Percentiles rank a stretch among this genome's conserved stretches.
These are phyloP conservation scores for Gastrolobium villosum DNA, from an alignment of 306 rosid genomes.

Conservation along the genomic window DNA sequence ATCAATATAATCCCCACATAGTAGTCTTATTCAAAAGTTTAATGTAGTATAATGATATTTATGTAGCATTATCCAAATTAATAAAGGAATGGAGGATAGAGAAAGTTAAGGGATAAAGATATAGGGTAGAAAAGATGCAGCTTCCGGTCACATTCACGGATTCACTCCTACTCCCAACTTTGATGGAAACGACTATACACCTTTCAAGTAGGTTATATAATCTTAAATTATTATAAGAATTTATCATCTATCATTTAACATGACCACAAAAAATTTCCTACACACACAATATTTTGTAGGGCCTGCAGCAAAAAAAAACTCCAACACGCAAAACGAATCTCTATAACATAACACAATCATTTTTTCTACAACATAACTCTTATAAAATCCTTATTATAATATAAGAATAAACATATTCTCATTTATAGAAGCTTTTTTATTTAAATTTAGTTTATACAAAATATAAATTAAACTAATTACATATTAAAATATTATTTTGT, in stretches of 20 bases:
- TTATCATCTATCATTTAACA: no score
- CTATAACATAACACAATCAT: no score
- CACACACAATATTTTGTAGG: no score
- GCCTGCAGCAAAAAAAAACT: no score
- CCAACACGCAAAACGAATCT: no score
- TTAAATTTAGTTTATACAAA: no score
- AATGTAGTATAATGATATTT: not conserved
- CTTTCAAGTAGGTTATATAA: not conserved
- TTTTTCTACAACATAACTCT: no score
- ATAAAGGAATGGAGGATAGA: not conserved
- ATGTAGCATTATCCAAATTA: not conserved
- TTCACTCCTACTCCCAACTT: not conserved
- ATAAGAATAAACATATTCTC: not conserved
- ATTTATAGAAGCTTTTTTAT: not conserved
- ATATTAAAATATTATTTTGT: not conserved
- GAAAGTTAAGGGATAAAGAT: conserved; percentile 7
- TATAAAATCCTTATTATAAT: no score
- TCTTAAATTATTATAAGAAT: no score
- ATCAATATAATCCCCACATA: no score
- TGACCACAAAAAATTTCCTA: no score
- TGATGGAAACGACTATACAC: not conserved
- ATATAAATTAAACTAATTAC: no score
- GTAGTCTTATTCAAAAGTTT: not conserved
- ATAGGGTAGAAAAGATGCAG: conserved; percentile 1
- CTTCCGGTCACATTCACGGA: conserved; percentile 1